phyloP scores from a whole-genome alignment of 2,329 filamentous ascomycete species.

The Neonectria faginata region DNA sequence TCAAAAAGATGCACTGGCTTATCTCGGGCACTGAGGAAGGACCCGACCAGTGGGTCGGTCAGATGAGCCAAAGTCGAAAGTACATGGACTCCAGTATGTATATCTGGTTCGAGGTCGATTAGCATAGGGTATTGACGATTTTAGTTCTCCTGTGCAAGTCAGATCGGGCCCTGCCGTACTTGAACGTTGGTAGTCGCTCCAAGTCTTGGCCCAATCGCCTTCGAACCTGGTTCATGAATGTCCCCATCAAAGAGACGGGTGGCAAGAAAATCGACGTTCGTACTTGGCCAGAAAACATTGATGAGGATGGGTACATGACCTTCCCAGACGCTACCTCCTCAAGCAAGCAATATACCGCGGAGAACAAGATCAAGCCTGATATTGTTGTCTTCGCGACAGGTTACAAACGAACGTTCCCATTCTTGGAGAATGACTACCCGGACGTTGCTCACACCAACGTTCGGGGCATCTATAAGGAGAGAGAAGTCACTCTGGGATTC shows the following conservation, averaged over 20 bases:
- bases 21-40: constrained; percentile 60
- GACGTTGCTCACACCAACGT: constrained; percentile 61
- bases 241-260: constrained; percentile 53
- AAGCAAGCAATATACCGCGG: constrained; percentile 46
- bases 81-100: constrained; percentile 51
- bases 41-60: constrained; percentile 61
- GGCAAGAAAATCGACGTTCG: constrained; percentile 57
- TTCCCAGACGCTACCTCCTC: constrained; percentile 48
- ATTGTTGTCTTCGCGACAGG: constrained; percentile 61
- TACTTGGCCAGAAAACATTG: constrained; percentile 57
- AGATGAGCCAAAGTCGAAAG: constrained; percentile 53
- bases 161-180: constrained; percentile 56
- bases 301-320: constrained; percentile 51
- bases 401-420: constrained; percentile 56
- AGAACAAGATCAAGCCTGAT: constrained; percentile 53
- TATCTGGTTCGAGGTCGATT: background rate
- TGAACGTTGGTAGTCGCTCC: constrained; percentile 52
- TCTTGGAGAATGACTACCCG: constrained; percentile 55
- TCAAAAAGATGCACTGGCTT: constrained; percentile 56
- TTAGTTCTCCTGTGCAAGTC: constrained; percentile 60
- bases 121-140: constrained; percentile 5
- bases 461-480: constrained; percentile 62
- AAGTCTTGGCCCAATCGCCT: constrained; percentile 49
- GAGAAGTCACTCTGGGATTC: constrained; percentile 55
- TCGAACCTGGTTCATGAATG: constrained; percentile 54